Evolutionary conservation across 495 filamentous ascomycete species (phyloP).

Genomic region (Talaromyces thailandensis): DNA sequence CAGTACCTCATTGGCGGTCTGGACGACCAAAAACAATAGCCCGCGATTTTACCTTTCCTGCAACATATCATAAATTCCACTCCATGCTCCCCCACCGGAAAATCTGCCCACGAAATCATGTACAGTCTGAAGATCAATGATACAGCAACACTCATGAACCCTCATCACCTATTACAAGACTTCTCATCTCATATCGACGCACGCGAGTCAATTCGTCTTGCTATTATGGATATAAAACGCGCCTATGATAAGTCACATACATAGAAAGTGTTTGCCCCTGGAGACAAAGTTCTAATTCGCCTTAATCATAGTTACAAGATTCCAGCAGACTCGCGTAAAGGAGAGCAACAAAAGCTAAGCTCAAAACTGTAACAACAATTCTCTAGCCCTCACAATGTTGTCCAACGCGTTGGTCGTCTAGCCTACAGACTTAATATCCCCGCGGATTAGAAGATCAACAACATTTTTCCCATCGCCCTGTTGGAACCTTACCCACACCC

Average conservation of each 20-base stretch:
- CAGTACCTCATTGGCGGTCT: neutral
- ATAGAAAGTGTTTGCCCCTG: neutral
- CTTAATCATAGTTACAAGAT: neutral
- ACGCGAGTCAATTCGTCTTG: neutral
- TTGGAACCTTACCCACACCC: too few species aligned
- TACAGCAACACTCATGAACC: neutral
- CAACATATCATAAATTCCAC: neutral
- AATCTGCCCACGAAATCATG: neutral
- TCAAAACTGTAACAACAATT: neutral
- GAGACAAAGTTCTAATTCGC: neutral
- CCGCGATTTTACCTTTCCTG: neutral
- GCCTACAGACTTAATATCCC: too few species aligned
- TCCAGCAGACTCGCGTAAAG: neutral
- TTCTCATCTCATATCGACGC: neutral
- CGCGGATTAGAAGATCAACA: too few species aligned
- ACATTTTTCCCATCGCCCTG: too few species aligned
- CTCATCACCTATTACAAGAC: neutral
- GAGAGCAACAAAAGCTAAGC: neutral
- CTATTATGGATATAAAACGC: neutral
- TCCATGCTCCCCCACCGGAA: neutral
- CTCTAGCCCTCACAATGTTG: too few species aligned
- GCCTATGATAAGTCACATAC: neutral
- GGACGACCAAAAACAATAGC: neutral
- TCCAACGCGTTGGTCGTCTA: too few species aligned
- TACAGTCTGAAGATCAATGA: neutral